phyloP scores from a whole-genome alignment of 2,329 filamentous ascomycete species.

The Aspergillus niger region DNA sequence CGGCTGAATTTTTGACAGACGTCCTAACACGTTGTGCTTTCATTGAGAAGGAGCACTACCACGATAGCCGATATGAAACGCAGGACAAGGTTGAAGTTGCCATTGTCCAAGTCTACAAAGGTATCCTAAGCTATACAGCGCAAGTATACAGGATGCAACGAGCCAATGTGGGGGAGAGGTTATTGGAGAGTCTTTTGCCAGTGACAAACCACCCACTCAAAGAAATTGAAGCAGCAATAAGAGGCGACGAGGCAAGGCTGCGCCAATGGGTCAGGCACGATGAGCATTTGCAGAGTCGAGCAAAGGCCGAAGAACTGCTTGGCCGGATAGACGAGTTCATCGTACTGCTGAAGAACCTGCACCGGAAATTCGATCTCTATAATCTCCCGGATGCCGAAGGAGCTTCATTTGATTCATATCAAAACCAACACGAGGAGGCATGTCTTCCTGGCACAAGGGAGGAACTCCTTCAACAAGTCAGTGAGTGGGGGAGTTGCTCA shows the following conservation, averaged over 20 bases:
- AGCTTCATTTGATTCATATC: not conserved
- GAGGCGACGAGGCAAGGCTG: not conserved
- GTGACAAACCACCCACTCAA: not conserved
- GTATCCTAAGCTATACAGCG: not conserved
- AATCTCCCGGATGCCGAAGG: not conserved
- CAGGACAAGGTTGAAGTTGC: not conserved
- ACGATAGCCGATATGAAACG: not conserved
- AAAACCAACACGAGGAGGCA: not conserved
- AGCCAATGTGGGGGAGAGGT: not conserved
- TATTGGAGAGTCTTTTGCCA: not conserved
- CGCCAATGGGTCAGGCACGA: not conserved
- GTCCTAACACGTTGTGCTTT: not conserved
- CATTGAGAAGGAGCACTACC: not conserved
- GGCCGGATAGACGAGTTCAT: not conserved
- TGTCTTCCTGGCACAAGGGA: not conserved
- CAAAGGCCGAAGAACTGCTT: not conserved
- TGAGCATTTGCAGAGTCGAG: not conserved
- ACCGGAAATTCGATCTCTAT: not conserved
- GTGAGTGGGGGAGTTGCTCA: not conserved
- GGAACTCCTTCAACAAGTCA: not conserved
- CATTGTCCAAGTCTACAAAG: not conserved
- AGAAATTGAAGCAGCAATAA: not conserved
- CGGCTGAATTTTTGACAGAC: not conserved
- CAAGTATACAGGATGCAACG: not conserved
- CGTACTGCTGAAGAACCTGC: rapidly evolving